These are phyloP conservation scores for Paraleonurus japonicus DNA, from an alignment of 257 asterid genomes.

Conservation along the genomic window DNA sequence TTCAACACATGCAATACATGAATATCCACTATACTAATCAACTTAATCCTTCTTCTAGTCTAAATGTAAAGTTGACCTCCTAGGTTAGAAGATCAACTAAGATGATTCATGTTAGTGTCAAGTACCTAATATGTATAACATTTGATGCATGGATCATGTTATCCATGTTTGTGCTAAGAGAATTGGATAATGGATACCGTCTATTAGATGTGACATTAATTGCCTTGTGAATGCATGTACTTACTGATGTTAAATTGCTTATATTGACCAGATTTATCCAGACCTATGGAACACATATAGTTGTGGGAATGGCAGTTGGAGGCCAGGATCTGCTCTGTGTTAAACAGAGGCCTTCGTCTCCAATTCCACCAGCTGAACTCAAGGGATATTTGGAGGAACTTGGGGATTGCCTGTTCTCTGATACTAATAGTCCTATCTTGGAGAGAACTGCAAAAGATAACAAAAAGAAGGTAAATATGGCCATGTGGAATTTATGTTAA, in stretches of 20 bases:
- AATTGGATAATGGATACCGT: not conserved
- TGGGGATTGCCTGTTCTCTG: constrained; percentile 92
- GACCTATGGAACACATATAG: constrained; percentile 91
- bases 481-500: constrained; percentile 10
- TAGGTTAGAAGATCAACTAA: not conserved
- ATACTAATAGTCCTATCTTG: constrained; percentile 65
- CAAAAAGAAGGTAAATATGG: constrained; percentile 51
- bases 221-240: not conserved
- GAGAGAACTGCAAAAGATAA: constrained; percentile 62
- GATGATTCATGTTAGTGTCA: not conserved
- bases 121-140: not conserved
- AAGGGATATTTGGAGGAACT: constrained; percentile 91
- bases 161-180: not conserved
- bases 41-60: not conserved
- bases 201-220: constrained; percentile 1
- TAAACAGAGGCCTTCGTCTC: constrained; percentile 83
- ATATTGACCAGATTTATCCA: constrained; percentile 71
- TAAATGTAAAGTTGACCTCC: not conserved
- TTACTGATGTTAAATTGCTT: constrained; percentile 26
- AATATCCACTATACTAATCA: not conserved
- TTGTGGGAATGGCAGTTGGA: constrained; percentile 94
- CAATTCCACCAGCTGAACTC: constrained; percentile 86
- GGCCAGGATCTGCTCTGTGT: constrained; percentile 97
- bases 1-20: not conserved
- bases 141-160: not conserved